phyloP scores from a whole-genome alignment of 2,329 filamentous ascomycete species.

The Fusarium nurragi region DNA sequence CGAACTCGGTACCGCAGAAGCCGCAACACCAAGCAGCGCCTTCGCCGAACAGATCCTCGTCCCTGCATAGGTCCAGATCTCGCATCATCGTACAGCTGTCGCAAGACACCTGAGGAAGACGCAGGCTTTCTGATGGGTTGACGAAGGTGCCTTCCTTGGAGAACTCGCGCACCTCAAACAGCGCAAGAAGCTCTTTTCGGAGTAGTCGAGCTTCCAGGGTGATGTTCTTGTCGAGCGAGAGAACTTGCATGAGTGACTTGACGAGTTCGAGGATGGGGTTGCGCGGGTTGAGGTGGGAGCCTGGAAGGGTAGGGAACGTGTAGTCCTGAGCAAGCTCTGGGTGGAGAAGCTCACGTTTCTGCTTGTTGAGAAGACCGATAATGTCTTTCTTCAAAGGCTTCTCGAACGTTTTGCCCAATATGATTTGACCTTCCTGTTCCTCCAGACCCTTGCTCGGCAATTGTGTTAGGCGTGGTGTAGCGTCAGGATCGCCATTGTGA shows the following conservation, averaged over 20 bases:
- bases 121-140: slow-evolving; percentile 82
- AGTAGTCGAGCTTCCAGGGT: slow-evolving; percentile 87
- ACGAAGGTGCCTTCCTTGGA: slow-evolving; percentile 85
- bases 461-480: slow-evolving; percentile 67
- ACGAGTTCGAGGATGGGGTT: slow-evolving; percentile 91
- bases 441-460: slow-evolving; percentile 67
- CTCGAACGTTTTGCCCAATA: slow-evolving; percentile 84
- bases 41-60: slow-evolving; percentile 75
- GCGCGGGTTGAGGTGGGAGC: slow-evolving; percentile 63
- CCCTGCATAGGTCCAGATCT: slow-evolving; percentile 91
- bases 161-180: slow-evolving; percentile 97
- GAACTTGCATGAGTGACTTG: slow-evolving; percentile 91
- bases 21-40: slow-evolving; percentile 75
- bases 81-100: slow-evolving; percentile 89
- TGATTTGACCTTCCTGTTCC: slow-evolving; percentile 68
- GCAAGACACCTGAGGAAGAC: slow-evolving; percentile 81
- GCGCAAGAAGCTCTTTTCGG: slow-evolving; percentile 84
- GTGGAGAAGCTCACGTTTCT: slow-evolving; percentile 89
- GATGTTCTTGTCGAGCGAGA: slow-evolving; percentile 90
- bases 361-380: slow-evolving; percentile 79
- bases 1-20: slow-evolving; percentile 79
- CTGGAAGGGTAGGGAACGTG: slow-evolving; percentile 81
- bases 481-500: slow-evolving; percentile 58
- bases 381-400: slow-evolving; percentile 93
- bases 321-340: slow-evolving; percentile 89